phyloP scores from a whole-genome alignment of 352 stramenopile species.

The Phytophthora europaea region DNA sequence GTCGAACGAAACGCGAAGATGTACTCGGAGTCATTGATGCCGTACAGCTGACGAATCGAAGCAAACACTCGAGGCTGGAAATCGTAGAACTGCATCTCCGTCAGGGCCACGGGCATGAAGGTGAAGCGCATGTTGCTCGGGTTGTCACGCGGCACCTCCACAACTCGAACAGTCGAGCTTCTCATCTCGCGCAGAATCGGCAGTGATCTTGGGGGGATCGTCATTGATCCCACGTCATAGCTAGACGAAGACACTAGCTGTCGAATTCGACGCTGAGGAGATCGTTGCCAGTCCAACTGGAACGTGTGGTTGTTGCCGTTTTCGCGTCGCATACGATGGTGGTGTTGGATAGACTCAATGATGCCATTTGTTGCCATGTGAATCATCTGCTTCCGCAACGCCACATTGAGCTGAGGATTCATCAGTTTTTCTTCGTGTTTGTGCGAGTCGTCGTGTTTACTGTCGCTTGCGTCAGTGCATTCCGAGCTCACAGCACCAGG shows the following conservation, averaged over 20 bases:
- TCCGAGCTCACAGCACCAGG: conserved; percentile 21
- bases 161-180: conserved; percentile 72
- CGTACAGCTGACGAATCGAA: conserved; percentile 72
- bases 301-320: conserved; percentile 88
- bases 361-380: conserved; percentile 92
- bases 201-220: conserved; percentile 43
- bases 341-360: conserved; percentile 87
- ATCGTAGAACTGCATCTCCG: conserved; percentile 91
- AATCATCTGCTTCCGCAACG: conserved; percentile 89
- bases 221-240: conserved; percentile 38
- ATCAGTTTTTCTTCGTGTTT: conserved; percentile 58
- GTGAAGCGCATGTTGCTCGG: conserved; percentile 56
- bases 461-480: conserved; percentile 28
- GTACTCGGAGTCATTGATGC: conserved; percentile 84
- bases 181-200: conserved; percentile 43
- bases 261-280: conserved; percentile 62
- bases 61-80: conserved; percentile 88
- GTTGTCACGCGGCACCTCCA: conserved; percentile 61
- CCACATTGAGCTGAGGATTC: conserved; percentile 89
- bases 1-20: conserved; percentile 82
- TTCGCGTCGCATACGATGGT: conserved; percentile 71
- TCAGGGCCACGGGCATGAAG: conserved; percentile 77
- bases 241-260: conserved; percentile 55
- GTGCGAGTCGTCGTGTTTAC: conserved; percentile 18
- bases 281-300: conserved; percentile 80